Evolutionary conservation across 331 rosid genomes (phyloP).

Genomic region (Malus hybrid): DNA sequence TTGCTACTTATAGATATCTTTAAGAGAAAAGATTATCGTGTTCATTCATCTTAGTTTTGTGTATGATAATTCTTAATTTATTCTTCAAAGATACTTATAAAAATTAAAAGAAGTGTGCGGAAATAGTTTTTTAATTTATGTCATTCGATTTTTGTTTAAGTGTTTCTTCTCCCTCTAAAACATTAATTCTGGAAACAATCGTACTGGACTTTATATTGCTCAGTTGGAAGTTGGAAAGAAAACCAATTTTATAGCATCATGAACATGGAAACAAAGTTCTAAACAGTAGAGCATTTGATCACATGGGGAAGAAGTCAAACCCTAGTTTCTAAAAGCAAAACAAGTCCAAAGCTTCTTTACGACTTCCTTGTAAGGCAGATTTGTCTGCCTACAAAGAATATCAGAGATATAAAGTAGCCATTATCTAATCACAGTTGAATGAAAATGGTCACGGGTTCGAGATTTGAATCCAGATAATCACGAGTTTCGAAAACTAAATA

Average conservation of each 20-base stretch:
- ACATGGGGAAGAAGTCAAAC: not conserved
- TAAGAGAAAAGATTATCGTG: too few relatives aligned
- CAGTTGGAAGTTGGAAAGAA: not conserved
- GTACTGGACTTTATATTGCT: not conserved
- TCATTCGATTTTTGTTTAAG: too few relatives aligned
- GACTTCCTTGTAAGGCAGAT: not conserved
- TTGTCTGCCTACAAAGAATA: not conserved
- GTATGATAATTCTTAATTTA: too few relatives aligned
- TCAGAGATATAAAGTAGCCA: not conserved
- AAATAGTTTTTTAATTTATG: too few relatives aligned
- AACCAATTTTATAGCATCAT: not conserved
- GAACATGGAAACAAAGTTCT: not conserved
- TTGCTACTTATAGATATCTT: too few relatives aligned
- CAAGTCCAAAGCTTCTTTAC: not conserved
- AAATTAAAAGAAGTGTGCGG: too few relatives aligned
- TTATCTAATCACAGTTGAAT: constrained; percentile 7
- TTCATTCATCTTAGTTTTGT: too few relatives aligned
- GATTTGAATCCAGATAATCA: not conserved
- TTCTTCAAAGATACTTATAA: too few relatives aligned
- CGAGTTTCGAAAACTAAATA: constrained; percentile 11
- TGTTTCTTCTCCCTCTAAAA: too few relatives aligned
- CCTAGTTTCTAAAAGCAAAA: not conserved
- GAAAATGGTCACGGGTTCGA: constrained; percentile 14
- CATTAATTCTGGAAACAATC: not conserved
- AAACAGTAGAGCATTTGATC: not conserved